Percentiles rank a stretch among this genome's conserved stretches.
phyloP scores from a whole-genome alignment of 2,329 filamentous ascomycete genomes.

The Penicillium sp. region DNA sequence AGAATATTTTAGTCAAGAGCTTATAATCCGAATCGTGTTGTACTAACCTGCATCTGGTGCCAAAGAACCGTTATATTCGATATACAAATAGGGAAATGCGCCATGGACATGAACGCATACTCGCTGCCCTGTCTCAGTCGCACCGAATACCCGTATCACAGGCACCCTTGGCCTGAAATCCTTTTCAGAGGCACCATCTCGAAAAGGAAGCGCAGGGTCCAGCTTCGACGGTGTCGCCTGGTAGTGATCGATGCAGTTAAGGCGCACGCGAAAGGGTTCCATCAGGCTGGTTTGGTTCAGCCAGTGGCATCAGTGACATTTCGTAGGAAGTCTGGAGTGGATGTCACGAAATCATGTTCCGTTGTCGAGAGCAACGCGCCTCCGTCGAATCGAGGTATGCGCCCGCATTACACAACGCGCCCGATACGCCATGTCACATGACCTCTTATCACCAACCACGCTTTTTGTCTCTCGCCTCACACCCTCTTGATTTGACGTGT shows the following conservation, averaged over 20 bases:
- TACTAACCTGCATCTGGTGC: constrained; percentile 61
- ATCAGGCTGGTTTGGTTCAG: constrained; percentile 37
- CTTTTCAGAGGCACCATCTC: constrained; percentile 55
- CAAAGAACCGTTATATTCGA: constrained; percentile 72
- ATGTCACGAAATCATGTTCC: background rate
- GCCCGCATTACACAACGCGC: constrained; percentile 1
- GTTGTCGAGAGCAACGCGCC: background rate
- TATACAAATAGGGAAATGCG: constrained; percentile 90
- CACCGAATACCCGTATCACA: constrained; percentile 83
- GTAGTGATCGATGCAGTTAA: constrained; percentile 96
- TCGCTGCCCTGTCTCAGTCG: constrained; percentile 90
- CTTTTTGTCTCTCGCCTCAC: constrained; percentile 4
- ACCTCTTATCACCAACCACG: constrained; percentile 1
- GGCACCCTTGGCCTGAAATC: constrained; percentile 69
- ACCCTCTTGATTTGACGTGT: constrained; percentile 9
- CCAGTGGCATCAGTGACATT: constrained; percentile 24
- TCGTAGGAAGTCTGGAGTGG: constrained; percentile 5
- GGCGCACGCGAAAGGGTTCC: constrained; percentile 79
- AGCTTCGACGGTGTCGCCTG: constrained; percentile 72
- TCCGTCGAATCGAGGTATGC: constrained; percentile 1
- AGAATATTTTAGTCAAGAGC: constrained; percentile 12
- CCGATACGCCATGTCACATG: constrained; percentile 31
- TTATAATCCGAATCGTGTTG: background rate
- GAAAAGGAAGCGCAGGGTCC: constrained; percentile 71
- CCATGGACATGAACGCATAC: constrained; percentile 95